Percentiles rank a stretch among this genome's conserved stretches.
Evolutionary conservation across 139 green algal species (phyloP).

Genomic region (Chlamydomonas incerta): DNA sequence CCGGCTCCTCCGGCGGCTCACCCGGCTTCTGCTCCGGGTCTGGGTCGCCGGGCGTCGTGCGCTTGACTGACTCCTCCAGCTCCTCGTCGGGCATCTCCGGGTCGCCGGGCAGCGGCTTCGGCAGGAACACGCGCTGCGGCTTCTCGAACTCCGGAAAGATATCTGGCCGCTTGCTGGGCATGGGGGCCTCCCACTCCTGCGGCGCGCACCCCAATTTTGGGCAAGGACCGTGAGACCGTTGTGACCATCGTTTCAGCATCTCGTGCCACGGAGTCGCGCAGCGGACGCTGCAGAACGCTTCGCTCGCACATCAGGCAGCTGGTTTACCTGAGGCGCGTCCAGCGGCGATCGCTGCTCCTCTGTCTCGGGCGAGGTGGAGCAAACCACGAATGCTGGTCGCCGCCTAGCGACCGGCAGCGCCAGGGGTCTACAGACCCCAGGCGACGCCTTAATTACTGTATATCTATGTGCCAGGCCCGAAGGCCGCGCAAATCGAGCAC

Average conservation of each 20-base stretch:
- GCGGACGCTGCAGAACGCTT: neutral
- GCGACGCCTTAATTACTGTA: neutral
- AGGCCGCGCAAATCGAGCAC: neutral
- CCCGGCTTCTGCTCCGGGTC: constrained; percentile 83
- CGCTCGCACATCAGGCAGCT: neutral
- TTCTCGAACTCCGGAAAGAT: constrained; percentile 97
- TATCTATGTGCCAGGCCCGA: too few relatives aligned
- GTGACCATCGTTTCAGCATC: neutral
- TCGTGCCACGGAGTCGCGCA: too few relatives aligned
- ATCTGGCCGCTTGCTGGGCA: constrained; percentile 89
- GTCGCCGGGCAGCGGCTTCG: constrained; percentile 84
- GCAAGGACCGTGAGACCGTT: neutral
- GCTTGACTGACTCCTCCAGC: constrained; percentile 86
- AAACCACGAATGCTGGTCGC: constrained; percentile 38
- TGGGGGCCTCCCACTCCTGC: constrained; percentile 93
- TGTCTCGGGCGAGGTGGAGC: constrained; percentile 82
- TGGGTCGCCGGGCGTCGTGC: constrained; percentile 61
- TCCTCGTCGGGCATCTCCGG: constrained; percentile 95
- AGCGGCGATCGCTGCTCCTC: constrained; percentile 88
- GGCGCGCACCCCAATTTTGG: neutral
- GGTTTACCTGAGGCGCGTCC: constrained; percentile 82
- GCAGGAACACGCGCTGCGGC: constrained; percentile 80
- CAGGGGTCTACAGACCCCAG: neutral
- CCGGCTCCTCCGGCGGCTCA: constrained; percentile 70
- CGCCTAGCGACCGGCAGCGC: neutral